These are phyloP conservation scores for Murraya paniculata DNA, from an alignment of 345 rosid genomes.

Conservation along the genomic window DNA sequence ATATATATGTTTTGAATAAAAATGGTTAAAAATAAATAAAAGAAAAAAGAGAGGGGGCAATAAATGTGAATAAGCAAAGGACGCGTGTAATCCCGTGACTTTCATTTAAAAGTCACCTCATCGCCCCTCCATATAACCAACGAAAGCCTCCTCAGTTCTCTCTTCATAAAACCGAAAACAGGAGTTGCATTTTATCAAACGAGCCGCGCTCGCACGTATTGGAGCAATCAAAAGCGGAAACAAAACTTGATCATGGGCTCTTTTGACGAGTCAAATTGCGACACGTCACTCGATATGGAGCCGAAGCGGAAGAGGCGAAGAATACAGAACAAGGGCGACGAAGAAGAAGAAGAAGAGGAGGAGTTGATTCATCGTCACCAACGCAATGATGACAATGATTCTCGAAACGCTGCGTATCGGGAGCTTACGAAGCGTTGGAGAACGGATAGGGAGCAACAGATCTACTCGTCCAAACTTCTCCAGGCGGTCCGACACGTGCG, in stretches of 20 bases:
- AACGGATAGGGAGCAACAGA: constrained; percentile 54
- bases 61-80: constrained; percentile 29
- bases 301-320: constrained; percentile 48
- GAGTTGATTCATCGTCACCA: not conserved
- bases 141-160: not conserved
- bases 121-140: not conserved
- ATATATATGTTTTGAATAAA: not conserved
- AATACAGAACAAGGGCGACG: constrained; percentile 16
- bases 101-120: constrained; percentile 26
- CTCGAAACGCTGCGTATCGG: not conserved
- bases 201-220: not conserved
- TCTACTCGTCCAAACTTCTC: constrained; percentile 63
- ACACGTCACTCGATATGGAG: constrained; percentile 28
- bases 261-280: constrained; percentile 23
- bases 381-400: not conserved
- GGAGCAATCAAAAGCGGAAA: not conserved
- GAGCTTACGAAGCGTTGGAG: constrained; percentile 51
- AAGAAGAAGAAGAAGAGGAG: not conserved
- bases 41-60: not conserved
- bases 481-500: constrained; percentile 53
- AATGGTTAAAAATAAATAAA: not conserved
- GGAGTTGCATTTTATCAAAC: not conserved
- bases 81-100: constrained; percentile 47
- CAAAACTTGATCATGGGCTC: constrained; percentile 22
- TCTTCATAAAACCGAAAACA: not conserved